Evolutionary conservation across 345 rosid species (phyloP).

Genomic region (Heritiera littoralis): DNA sequence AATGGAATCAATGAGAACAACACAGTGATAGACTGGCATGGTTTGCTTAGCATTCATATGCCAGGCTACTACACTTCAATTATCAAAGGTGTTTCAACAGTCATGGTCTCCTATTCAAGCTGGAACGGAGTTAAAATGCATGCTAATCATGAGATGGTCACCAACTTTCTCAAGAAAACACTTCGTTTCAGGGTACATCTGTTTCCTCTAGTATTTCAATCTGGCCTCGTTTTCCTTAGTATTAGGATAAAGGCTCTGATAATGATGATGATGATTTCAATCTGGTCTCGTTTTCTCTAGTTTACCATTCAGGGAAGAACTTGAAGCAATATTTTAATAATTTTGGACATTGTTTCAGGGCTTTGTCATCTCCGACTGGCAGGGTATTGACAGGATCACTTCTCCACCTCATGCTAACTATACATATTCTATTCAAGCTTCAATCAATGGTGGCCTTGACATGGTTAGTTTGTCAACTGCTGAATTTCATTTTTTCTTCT

Average conservation of each 20-base stretch:
- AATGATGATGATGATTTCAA: neutral
- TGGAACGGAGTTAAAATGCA: conserved; percentile 62
- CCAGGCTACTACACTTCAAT: conserved; percentile 45
- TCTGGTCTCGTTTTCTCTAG: neutral
- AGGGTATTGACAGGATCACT: conserved; percentile 65
- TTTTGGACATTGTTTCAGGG: conserved; percentile 36
- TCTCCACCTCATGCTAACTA: conserved; percentile 64
- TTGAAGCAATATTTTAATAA: neutral
- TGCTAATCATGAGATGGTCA: conserved; percentile 43
- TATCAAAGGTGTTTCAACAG: conserved; percentile 51
- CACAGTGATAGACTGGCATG: conserved; percentile 39
- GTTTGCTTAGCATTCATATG: conserved; percentile 50
- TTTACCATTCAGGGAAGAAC: neutral
- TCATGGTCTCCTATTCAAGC: conserved; percentile 63
- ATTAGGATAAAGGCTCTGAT: too few relatives aligned
- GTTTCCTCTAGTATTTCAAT: neutral
- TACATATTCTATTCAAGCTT: conserved; percentile 47
- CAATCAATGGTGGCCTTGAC: conserved; percentile 60
- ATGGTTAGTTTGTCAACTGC: conserved; percentile 41
- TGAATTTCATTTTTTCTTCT: neutral
- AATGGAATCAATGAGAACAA: conserved; percentile 53
- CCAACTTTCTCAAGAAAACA: conserved; percentile 50
- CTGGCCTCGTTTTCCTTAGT: neutral
- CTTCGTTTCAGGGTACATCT: conserved; percentile 50
- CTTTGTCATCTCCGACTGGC: conserved; percentile 64